Evolutionary conservation across 2,329 filamentous ascomycete species (phyloP).

Genomic region (Colletotrichum filicis): DNA sequence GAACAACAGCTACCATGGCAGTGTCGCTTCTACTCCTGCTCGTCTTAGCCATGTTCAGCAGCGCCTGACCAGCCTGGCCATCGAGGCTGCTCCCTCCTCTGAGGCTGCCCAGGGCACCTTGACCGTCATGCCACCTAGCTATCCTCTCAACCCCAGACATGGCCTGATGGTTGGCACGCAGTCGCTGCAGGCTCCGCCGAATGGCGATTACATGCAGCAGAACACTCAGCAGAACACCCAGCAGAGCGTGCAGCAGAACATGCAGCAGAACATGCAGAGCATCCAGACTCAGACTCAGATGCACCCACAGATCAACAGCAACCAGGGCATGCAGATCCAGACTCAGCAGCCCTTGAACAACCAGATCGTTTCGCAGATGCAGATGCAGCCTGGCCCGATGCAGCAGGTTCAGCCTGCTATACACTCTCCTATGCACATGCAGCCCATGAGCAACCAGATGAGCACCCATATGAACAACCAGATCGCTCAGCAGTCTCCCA

Average conservation of each 20-base stretch:
- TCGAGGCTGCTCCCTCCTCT: slow-evolving; percentile 19
- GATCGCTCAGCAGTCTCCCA: neutral
- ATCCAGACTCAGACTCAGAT: neutral
- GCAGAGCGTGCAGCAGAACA: neutral
- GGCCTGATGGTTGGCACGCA: neutral
- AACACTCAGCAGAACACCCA: neutral
- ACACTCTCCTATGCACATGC: neutral
- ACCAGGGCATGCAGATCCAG: neutral
- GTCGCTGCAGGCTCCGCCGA: slow-evolving; percentile 1
- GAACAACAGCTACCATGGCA: neutral
- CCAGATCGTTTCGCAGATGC: neutral
- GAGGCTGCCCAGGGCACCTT: slow-evolving; percentile 13
- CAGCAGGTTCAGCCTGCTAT: neutral
- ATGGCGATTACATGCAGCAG: neutral
- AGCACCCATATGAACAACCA: neutral
- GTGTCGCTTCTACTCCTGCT: slow-evolving; percentile 25
- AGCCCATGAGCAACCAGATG: neutral
- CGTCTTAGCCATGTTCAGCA: neutral
- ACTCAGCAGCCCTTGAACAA: neutral
- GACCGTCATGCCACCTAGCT: neutral
- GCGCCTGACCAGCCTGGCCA: slow-evolving; percentile 16
- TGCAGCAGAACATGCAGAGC: neutral
- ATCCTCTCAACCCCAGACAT: neutral
- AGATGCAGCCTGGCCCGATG: neutral
- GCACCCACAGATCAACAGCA: neutral